Conservation (phyloP, 192 early-diverging fungal species). For the Podila verticillata region DNA sequence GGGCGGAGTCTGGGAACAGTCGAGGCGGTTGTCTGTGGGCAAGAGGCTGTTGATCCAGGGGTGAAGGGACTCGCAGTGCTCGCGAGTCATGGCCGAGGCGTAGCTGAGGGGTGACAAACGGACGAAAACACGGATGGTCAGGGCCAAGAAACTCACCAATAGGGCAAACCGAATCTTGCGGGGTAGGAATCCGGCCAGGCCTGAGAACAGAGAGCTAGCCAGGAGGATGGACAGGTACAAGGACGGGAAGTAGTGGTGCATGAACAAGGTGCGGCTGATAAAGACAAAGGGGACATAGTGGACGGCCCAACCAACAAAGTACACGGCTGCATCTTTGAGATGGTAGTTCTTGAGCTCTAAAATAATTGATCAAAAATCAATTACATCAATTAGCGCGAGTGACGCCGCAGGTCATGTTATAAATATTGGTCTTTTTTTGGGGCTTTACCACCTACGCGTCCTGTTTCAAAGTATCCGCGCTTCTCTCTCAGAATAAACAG, state of each 20-base stretch:
- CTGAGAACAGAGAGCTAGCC: slow-evolving; percentile 56
- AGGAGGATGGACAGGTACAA: slow-evolving; percentile 79
- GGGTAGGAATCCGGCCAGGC: slow-evolving; percentile 3
- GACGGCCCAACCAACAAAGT: slow-evolving; percentile 66
- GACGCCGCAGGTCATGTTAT: too few species aligned
- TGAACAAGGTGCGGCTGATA: slow-evolving; percentile 75
- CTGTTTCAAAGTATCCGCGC: slow-evolving; percentile 52
- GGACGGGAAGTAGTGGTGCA: slow-evolving; percentile 86
- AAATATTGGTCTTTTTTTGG: too few species aligned
- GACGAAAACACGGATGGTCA: neutral
- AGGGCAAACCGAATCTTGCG: neutral
- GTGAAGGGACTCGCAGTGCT: neutral
- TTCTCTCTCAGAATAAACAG: slow-evolving; percentile 59
- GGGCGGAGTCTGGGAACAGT: slow-evolving; percentile 6
- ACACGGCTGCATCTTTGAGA: slow-evolving; percentile 24
- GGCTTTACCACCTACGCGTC: slow-evolving; percentile 8
- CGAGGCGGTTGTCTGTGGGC: neutral
- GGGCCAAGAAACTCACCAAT: neutral
- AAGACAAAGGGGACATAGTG: slow-evolving; percentile 86
- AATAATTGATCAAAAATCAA: too few species aligned
- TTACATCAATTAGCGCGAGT: too few species aligned
- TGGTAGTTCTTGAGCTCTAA: slow-evolving; percentile 48
- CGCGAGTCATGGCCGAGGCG: slow-evolving; percentile 2
- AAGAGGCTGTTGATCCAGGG: neutral
- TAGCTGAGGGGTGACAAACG: slow-evolving; percentile 14